phyloP scores from a whole-genome alignment of 164 flowering plant genomes.

The Macadamia integrifolia region DNA sequence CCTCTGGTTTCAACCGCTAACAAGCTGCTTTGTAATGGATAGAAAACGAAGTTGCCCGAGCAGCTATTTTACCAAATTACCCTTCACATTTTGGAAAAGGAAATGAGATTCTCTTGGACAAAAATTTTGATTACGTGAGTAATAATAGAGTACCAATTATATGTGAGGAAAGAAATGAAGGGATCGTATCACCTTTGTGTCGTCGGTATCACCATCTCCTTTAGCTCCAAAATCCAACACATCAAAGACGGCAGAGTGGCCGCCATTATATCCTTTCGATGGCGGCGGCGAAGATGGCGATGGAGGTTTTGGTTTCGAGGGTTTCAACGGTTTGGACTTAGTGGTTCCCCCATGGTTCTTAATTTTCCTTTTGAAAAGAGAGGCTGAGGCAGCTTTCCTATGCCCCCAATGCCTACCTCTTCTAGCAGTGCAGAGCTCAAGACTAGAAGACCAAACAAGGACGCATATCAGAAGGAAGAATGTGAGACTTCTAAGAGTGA shows the following conservation, averaged over 20 bases:
- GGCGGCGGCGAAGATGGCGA: slow-evolving; percentile 24
- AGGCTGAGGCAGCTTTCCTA: slow-evolving; percentile 30
- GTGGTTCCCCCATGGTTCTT: slow-evolving; percentile 27
- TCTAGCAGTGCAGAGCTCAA: slow-evolving; percentile 67
- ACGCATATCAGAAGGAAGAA: slow-evolving; percentile 41
- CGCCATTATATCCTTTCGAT: slow-evolving; percentile 17
- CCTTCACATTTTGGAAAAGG: background rate
- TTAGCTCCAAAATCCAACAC: slow-evolving; percentile 85
- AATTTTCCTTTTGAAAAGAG: slow-evolving; percentile 63
- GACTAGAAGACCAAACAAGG: slow-evolving; percentile 45
- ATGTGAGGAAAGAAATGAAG: background rate
- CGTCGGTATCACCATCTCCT: slow-evolving; percentile 78
- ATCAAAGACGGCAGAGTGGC: slow-evolving; percentile 27
- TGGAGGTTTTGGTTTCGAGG: slow-evolving; percentile 28
- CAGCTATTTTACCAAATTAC: slow-evolving; percentile 5
- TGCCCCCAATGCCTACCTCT: slow-evolving; percentile 78
- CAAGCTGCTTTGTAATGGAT: too few relatives aligned
- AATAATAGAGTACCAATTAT: too few relatives aligned
- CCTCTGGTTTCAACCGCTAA: too few relatives aligned
- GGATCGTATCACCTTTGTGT: slow-evolving; percentile 61
- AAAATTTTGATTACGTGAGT: too few relatives aligned
- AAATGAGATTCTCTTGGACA: too few relatives aligned
- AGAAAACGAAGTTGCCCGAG: too few relatives aligned
- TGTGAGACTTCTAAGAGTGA: slow-evolving; percentile 39
- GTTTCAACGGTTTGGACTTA: slow-evolving; percentile 4